These are phyloP conservation scores for Hymenoscyphus albidus DNA, from an alignment of 2,329 filamentous ascomycete species.

Conservation along the genomic window DNA sequence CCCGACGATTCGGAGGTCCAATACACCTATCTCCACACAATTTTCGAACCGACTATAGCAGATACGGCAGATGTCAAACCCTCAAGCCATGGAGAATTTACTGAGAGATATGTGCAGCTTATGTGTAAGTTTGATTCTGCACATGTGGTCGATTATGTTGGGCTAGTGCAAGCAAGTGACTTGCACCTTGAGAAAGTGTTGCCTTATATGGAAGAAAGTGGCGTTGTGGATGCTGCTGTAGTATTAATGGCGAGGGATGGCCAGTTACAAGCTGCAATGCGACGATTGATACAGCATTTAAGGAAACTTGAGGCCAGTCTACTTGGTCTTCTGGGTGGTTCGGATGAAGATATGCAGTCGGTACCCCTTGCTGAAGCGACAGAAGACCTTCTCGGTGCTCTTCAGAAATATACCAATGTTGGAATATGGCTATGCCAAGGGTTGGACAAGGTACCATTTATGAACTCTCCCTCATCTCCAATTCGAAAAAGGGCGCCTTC, in stretches of 20 bases:
- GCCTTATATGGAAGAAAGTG: conserved; percentile 82
- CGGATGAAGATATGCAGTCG: conserved; percentile 52
- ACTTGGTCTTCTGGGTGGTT: conserved; percentile 65
- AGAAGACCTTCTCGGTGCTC: conserved; percentile 67
- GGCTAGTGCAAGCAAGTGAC: conserved; percentile 69
- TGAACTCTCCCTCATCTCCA: conserved; percentile 38
- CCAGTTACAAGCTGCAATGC: conserved; percentile 77
- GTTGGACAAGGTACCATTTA: conserved; percentile 61
- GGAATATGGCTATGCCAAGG: conserved; percentile 94
- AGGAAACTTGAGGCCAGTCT: conserved; percentile 75
- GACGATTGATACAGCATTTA: conserved; percentile 76
- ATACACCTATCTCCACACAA: conserved; percentile 61
- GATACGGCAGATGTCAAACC: conserved; percentile 37
- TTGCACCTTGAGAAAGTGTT: conserved; percentile 76
- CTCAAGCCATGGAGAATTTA: conserved; percentile 54
- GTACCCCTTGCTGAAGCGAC: conserved; percentile 58
- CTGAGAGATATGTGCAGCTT: conserved; percentile 82
- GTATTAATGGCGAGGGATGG: conserved; percentile 88
- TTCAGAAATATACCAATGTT: conserved; percentile 88
- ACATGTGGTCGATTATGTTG: conserved; percentile 83
- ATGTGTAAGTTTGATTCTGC: conserved; percentile 82
- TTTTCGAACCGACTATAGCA: conserved; percentile 61
- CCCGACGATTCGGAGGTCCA: conserved; percentile 53
- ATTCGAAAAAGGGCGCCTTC: conserved; percentile 47
- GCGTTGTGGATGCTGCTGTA: conserved; percentile 88